Base-by-base conservation (phyloP, 75 land plant species). In the Sequoia sempervirens region DNA sequence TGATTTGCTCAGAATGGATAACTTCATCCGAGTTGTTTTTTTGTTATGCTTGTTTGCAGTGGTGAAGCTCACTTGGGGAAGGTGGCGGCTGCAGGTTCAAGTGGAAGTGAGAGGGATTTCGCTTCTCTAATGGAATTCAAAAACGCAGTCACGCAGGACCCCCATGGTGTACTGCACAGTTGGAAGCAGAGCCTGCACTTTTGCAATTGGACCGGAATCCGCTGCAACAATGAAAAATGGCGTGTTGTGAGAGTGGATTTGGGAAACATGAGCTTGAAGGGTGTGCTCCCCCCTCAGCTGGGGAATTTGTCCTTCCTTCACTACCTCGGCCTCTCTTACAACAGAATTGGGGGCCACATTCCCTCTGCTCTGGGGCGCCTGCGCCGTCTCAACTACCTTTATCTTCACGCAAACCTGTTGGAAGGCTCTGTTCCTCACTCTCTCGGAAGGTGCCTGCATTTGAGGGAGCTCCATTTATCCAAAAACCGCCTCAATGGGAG, bases 291-390 rank as follows among this genome's bases (percentile, higher is more conserved):
- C 1, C 47, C 86, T 0, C 85, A 89, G 82, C 43, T 94, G 17
- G 83, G 83, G 17, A 88, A 87, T 80, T 91, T 93, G 82, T 52
- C 43, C 11, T 76, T 41, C 74, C 87, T 94, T 5, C 30, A 47
- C 81, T 68, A 37, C 10, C 80, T 93, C 2, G 87, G 88, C 74
- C 84, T 93, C 43, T 85, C 90, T 47, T 66, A 54, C 18, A 96
- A 94, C 79, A 30, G 8, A 36, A 75, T 96, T 28, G 40, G 82
- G 13, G 87, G 85, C 36, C 53, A 46, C 5, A 90, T 85, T 85
- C 80, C 97, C 88, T 0, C 32, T 56, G 1, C 83, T 80, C 79
- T 84, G 83, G 79, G 89, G 43, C 64, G 37, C 23, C 38, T 93
- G 37, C 23, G 14, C 64, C 61, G 81, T 23, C 80, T 94, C 81